phyloP scores from a whole-genome alignment of 1,284 basidiomycete genomes.

The Amylostereum chailletii region DNA sequence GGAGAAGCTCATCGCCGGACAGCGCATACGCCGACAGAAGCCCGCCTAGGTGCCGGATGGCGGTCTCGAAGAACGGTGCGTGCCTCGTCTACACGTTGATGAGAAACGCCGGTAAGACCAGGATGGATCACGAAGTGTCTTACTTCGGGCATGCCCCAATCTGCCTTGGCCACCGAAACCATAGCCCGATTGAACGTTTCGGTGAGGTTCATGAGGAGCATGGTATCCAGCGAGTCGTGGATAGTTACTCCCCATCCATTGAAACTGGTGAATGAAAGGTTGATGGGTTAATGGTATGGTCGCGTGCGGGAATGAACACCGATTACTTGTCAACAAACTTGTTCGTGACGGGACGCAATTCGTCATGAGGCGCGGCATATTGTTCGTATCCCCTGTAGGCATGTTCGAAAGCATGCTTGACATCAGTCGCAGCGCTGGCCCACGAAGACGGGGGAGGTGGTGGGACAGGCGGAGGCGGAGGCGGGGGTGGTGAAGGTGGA shows the following conservation, averaged over 20 bases:
- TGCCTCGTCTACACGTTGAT: constrained; percentile 15
- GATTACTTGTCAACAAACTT: constrained; percentile 22
- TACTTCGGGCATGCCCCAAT: constrained; percentile 37
- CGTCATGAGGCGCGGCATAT: constrained; percentile 49
- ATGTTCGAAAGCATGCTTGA: constrained; percentile 48
- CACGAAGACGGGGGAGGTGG: constrained; percentile 12
- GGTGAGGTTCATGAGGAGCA: constrained; percentile 79
- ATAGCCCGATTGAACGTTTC: constrained; percentile 73
- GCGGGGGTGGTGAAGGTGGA: constrained; percentile 16
- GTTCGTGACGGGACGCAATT: constrained; percentile 39
- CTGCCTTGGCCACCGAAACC: constrained; percentile 55
- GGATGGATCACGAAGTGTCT: neutral
- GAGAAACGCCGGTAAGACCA: neutral
- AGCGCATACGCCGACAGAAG: constrained; percentile 65
- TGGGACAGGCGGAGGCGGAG: constrained; percentile 15
- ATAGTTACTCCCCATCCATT: constrained; percentile 85
- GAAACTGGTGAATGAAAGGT: constrained; percentile 35
- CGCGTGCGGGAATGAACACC: neutral
- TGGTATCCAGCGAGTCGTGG: constrained; percentile 81
- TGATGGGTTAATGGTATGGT: neutral
- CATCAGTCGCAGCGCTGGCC: constrained; percentile 25
- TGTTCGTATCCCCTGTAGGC: constrained; percentile 46
- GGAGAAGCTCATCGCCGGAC: constrained; percentile 42
- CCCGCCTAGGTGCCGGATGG: constrained; percentile 70
- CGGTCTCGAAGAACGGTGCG: constrained; percentile 66